Evolutionary conservation across 768 basidiomycete species (phyloP), one percentile per base, ranked within the genome.

Genomic region (Mycena galopus): DNA sequence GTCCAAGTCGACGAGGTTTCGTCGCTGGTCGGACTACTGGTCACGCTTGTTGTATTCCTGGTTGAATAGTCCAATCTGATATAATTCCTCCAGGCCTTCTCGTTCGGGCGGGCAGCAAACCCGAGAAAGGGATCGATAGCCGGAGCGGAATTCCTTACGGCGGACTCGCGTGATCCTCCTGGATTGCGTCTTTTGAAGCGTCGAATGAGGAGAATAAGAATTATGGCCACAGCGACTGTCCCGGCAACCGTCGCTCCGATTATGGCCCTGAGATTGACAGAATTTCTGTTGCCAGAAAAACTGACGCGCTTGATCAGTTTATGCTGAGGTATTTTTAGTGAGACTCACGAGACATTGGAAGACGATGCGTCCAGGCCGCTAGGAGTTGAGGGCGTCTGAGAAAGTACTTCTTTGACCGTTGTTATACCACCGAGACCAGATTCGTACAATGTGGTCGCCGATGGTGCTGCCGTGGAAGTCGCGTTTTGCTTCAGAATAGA

Each of bases 61-160:
- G n/a, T n/a, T n/a, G n/a, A n/a, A 8, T 3, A 39, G 17, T 14
- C 33, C 19, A 62, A 14, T 17, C 39, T n/a, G 8, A 12, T 42
- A 37, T 60, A 55, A 5, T 39, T 37, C 39, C 17, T 19, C 50
- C 33, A n/a, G 12, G 14, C 27, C 19, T 68, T 73, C 62, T 50
- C 72, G 21, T 30, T 59, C 6, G 47, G 30, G 2, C 32, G 32
- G 9, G 59, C 47, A 1, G 50, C 23, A 53, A 73, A 65, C 16
- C n/a, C 19, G 29, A 73, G 57, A 57, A 73, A 73, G 1, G 71
- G 65, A 9, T 60, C 53, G 35, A 67, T 53, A 0, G 64, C 35
- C 58, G 59, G 35, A 10, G 65, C 9, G 12, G 47, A 47, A 25
- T 67, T 32, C 7, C 6, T 4, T 2, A 32, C 19, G 9, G 11